phyloP scores from a whole-genome alignment of 768 basidiomycete species.

The Daedaleopsis nitida region DNA sequence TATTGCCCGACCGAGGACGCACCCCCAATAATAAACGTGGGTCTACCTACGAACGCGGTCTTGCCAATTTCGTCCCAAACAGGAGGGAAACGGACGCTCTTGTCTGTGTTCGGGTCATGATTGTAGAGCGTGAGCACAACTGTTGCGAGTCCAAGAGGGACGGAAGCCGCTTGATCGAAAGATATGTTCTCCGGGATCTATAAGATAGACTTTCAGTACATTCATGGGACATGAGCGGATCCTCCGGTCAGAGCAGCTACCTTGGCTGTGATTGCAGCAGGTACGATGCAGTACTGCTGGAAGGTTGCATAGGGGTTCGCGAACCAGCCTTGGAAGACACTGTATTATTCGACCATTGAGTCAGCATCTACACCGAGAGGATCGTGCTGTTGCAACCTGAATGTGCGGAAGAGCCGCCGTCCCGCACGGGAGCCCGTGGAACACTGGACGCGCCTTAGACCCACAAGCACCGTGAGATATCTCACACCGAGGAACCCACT shows the following conservation, averaged over 20 bases:
- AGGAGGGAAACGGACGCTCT: constrained; percentile 4
- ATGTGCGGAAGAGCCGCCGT: no score
- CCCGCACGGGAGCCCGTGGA: background rate
- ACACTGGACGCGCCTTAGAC: background rate
- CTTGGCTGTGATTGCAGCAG: constrained; percentile 18
- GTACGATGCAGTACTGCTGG: constrained; percentile 22
- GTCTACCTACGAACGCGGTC: constrained; percentile 21
- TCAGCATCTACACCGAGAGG: constrained; percentile 8
- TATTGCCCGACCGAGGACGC: constrained; percentile 30
- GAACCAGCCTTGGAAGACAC: constrained; percentile 26
- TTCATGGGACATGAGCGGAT: background rate
- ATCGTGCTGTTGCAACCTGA: no score
- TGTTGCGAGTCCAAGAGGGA: constrained; percentile 35
- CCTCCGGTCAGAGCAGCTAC: background rate
- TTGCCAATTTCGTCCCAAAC: constrained; percentile 22
- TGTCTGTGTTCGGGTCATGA: background rate
- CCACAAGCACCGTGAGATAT: background rate
- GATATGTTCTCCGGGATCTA: constrained; percentile 32
- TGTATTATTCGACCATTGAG: constrained; percentile 14
- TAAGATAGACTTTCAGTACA: background rate
- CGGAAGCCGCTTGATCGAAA: constrained; percentile 33
- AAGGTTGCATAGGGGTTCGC: constrained; percentile 9
- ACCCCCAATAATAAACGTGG: constrained; percentile 30
- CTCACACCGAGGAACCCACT: background rate
- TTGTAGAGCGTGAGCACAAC: constrained; percentile 33